Conservation (phyloP, 768 basidiomycete genomes). For the Gyrodon lividus region DNA sequence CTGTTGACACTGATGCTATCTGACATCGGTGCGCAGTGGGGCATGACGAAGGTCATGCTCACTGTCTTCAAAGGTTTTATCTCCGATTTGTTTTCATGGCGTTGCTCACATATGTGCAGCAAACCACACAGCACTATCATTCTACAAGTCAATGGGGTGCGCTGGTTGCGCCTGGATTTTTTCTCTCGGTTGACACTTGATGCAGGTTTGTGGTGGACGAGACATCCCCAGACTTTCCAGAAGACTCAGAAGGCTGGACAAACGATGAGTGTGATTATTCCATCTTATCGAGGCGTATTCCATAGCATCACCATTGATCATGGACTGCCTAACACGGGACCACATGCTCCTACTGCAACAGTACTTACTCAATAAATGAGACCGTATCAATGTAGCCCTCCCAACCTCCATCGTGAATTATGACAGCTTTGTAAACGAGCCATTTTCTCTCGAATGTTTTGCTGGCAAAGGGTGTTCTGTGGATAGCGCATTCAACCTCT, state of each 20-base stretch:
- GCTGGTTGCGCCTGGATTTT: slow-evolving; percentile 10
- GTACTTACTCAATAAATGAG: too few relatives aligned
- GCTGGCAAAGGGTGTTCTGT: too few relatives aligned
- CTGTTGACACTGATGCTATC: slow-evolving; percentile 49
- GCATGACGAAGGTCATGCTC: slow-evolving; percentile 70
- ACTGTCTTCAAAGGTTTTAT: slow-evolving; percentile 72
- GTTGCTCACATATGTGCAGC: slow-evolving; percentile 31
- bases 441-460: too few relatives aligned
- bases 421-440: too few relatives aligned
- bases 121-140: slow-evolving; percentile 44
- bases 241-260: slow-evolving; percentile 24
- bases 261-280: slow-evolving; percentile 39
- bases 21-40: slow-evolving; percentile 48
- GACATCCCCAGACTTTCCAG: slow-evolving; percentile 45
- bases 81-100: background rate
- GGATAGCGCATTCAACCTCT: too few relatives aligned
- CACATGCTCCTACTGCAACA: too few relatives aligned
- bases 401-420: too few relatives aligned
- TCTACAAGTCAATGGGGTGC: slow-evolving; percentile 60
- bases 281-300: slow-evolving; percentile 35
- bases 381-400: too few relatives aligned
- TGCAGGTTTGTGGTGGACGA: slow-evolving; percentile 55
- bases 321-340: too few relatives aligned
- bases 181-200: slow-evolving; percentile 6
- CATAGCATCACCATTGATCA: slow-evolving; percentile 35